Evolutionary conservation across 495 filamentous ascomycete genomes (phyloP).

Genomic region (Pyrenula massariospora): DNA sequence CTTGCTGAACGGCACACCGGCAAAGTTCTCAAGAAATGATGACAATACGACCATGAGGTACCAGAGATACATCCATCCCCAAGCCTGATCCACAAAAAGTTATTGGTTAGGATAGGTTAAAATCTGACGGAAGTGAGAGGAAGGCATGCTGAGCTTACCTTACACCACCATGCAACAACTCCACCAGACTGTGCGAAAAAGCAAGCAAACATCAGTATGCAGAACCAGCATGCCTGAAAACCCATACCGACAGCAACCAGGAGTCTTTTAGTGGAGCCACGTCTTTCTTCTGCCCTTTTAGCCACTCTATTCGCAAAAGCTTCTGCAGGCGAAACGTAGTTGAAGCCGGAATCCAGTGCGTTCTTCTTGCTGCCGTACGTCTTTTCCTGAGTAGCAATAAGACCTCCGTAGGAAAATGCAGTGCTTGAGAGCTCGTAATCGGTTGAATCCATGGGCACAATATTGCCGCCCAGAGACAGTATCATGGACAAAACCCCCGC

Average conservation of each 20-base stretch:
- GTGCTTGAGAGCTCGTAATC: slow-evolving; percentile 3
- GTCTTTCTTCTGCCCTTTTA: slow-evolving; percentile 1
- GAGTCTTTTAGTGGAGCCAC: slow-evolving; percentile 2
- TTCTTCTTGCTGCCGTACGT: neutral
- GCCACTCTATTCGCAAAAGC: slow-evolving; percentile 4
- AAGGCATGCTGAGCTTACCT: slow-evolving; percentile 5
- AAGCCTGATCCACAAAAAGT: slow-evolving; percentile 1
- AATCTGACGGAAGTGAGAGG: neutral
- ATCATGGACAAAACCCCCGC: slow-evolving; percentile 8
- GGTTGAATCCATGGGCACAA: slow-evolving; percentile 5
- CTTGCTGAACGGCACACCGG: slow-evolving; percentile 6
- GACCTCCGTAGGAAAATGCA: slow-evolving; percentile 5
- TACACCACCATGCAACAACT: slow-evolving; percentile 11
- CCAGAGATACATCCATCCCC: slow-evolving; percentile 14
- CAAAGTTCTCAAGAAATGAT: slow-evolving; percentile 9
- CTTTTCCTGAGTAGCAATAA: slow-evolving; percentile 3
- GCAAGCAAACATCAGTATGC: slow-evolving; percentile 4
- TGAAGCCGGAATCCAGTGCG: neutral
- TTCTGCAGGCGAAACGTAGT: neutral
- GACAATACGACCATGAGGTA: slow-evolving; percentile 9
- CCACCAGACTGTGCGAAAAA: slow-evolving; percentile 7
- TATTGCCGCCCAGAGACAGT: slow-evolving; percentile 8
- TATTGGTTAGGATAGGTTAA: neutral
- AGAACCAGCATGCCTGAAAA: slow-evolving; percentile 1
- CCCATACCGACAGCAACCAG: slow-evolving; percentile 4